These are phyloP conservation scores for rapeseed (Brassica napus) DNA, from an alignment of 345 rosid genomes.

Conservation along the genomic window DNA sequence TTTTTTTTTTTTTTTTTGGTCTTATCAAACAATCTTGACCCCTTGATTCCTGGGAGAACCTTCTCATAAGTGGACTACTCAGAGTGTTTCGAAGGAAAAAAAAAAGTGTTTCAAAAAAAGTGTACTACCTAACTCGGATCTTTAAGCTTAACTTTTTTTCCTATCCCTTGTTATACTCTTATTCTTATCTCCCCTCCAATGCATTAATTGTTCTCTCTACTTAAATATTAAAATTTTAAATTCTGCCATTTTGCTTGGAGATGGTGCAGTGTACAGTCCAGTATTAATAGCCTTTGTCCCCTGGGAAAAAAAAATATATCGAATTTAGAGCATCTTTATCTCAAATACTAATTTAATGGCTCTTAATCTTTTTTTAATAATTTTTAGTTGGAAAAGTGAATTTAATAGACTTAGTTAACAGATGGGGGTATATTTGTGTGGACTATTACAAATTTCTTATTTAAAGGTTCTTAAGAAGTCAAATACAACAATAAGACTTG, in stretches of 20 bases:
- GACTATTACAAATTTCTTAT: no score
- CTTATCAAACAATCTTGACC: constrained; percentile 68
- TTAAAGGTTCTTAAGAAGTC: no score
- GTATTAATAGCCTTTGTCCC: constrained; percentile 78
- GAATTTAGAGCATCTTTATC: neutral
- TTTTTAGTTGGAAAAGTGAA: no score
- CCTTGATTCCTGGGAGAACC: constrained; percentile 85
- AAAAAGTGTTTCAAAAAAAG: no score
- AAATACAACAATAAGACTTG: no score
- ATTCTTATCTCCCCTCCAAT: constrained; percentile 27
- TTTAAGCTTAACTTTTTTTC: constrained; percentile 40
- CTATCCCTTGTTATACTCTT: neutral
- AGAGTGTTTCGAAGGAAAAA: no score
- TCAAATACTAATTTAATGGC: no score
- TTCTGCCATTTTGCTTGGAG: constrained; percentile 45
- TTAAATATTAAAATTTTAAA: neutral
- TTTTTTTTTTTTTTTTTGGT: no score
- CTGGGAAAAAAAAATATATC: constrained; percentile 37
- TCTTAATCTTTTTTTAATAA: no score
- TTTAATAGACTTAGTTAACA: no score
- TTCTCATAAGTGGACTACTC: constrained; percentile 54
- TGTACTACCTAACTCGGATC: constrained; percentile 20
- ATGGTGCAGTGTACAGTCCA: constrained; percentile 56
- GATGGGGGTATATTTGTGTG: no score
- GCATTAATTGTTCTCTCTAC: constrained; percentile 36